Evolutionary conservation across 352 stramenopile species (phyloP), one percentile per base, ranked within the genome.

Genomic region (Vaucheria bursata): DNA sequence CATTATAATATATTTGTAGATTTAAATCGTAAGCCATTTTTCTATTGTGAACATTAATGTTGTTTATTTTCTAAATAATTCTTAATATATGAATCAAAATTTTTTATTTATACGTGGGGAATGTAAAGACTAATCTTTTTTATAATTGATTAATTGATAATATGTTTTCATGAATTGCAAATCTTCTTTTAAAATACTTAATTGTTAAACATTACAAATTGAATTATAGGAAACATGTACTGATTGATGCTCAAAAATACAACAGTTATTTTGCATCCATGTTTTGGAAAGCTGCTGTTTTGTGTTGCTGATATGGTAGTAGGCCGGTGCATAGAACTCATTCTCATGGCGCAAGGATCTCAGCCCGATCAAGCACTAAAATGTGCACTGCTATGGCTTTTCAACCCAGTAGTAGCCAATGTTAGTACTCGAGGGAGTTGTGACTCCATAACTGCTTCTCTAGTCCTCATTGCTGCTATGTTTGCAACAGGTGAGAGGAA

Each of bases 361-460:
- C 77, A 88, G 0, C 82, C 87, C 12, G 29, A 40, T 32, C 53
- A 36, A 37, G 53, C 79, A 3, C 71, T 79, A 25, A 79, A 84
- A 71, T 75, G 35, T 64, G 86, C 90, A 73, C 87, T 87, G 50
- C 80, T 97, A 31, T 99, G 95, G 94, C 84, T 98, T 18, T 98
- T 98, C 75, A 97, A 99, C 81, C 96, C 96, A 18, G 91, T 99
- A 71, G 93, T 94, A 18, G 93, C 98, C 67, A 99, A 98, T 75
- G 98, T 99, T 82, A 98, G 94, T 73, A 99, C 95, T n/a, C 88
- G 96, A 39, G 96, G 96, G 53, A 98, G 96, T 73, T 90, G 94
- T 6, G 96, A 99, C 85, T 92, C 91, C 50, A 89, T 99, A 68
- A 91, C 96, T 71, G 90, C 91, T 65, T 80, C 94, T 49, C 86